These are phyloP conservation scores for Cladosporium halotolerans DNA, from an alignment of 2,329 filamentous ascomycete genomes.

Conservation along the genomic window DNA sequence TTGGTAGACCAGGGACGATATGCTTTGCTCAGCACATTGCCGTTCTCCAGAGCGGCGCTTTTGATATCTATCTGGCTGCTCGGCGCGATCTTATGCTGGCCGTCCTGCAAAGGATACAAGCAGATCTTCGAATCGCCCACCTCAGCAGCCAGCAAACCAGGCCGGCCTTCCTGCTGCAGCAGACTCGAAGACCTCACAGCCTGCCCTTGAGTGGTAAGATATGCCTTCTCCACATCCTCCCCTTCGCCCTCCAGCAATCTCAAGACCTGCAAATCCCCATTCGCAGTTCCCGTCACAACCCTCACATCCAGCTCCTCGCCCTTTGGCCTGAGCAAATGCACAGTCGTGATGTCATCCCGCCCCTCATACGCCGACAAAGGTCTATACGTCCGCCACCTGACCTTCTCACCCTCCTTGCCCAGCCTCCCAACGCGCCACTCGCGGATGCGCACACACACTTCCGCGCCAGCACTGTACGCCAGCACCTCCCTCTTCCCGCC, in stretches of 20 bases:
- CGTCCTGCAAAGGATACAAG: conserved; percentile 24
- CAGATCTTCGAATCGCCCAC: conserved; percentile 40
- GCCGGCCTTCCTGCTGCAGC: conserved; percentile 11
- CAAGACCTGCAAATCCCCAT: conserved; percentile 45
- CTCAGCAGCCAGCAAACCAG: conserved; percentile 45
- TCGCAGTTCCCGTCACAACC: conserved; percentile 49
- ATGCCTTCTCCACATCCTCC: conserved; percentile 28
- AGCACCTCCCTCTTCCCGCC: conserved; percentile 49
- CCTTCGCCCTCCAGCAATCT: conserved; percentile 17
- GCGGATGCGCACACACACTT: conserved; percentile 46
- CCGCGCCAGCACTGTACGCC: conserved; percentile 55
- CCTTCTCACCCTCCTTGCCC: conserved; percentile 17
- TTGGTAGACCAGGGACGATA: conserved; percentile 45
- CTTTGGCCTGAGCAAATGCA: conserved; percentile 43
- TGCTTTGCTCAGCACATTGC: conserved; percentile 7
- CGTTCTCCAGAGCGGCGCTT: conserved; percentile 3
- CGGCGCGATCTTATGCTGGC: conserved; percentile 28
- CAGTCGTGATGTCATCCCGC: conserved; percentile 53
- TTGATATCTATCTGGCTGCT: conserved; percentile 31
- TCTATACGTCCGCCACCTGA: conserved; percentile 47
- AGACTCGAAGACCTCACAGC: conserved; percentile 41
- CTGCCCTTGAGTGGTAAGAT: conserved; percentile 39
- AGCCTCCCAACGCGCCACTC: conserved; percentile 20
- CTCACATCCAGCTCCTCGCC: conserved; percentile 40
- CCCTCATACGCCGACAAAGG: conserved; percentile 46